Conservation (phyloP, 169 alveolate genomes). For the Ichthyophthirius multifiliis region DNA sequence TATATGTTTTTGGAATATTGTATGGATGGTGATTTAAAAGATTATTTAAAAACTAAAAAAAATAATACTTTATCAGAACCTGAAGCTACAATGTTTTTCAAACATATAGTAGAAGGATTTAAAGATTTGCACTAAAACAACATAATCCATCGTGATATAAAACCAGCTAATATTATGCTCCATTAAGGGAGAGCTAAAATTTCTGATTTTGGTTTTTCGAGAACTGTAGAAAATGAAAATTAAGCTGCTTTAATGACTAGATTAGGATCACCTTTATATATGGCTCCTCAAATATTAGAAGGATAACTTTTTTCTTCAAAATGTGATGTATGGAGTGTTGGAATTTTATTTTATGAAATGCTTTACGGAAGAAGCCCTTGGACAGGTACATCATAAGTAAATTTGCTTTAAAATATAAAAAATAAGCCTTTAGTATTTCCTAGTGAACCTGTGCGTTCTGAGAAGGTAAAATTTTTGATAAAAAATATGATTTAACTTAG, state of each 20-base stretch:
- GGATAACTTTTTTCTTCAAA: slow-evolving; percentile 20
- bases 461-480: neutral
- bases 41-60: slow-evolving; percentile 44
- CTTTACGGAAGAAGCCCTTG: slow-evolving; percentile 18
- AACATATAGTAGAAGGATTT: slow-evolving; percentile 43
- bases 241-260: slow-evolving; percentile 29
- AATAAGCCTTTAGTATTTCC: neutral
- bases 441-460: neutral
- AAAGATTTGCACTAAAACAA: slow-evolving; percentile 19
- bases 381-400: neutral
- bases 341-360: slow-evolving; percentile 23
- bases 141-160: slow-evolving; percentile 43
- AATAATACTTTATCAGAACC: slow-evolving; percentile 11
- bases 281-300: slow-evolving; percentile 25
- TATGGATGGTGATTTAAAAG: slow-evolving; percentile 67
- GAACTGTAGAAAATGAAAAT: slow-evolving; percentile 22
- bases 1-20: slow-evolving; percentile 77
- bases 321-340: slow-evolving; percentile 46
- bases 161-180: slow-evolving; percentile 44
- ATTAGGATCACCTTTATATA: slow-evolving; percentile 41
- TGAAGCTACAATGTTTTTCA: slow-evolving; percentile 38
- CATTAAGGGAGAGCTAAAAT: slow-evolving; percentile 41
- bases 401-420: neutral
- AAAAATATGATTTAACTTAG: neutral
- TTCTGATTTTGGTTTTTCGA: slow-evolving; percentile 47